These are phyloP conservation scores for Claviceps arundinis DNA, from an alignment of 2,329 filamentous ascomycete species.

Conservation along the genomic window DNA sequence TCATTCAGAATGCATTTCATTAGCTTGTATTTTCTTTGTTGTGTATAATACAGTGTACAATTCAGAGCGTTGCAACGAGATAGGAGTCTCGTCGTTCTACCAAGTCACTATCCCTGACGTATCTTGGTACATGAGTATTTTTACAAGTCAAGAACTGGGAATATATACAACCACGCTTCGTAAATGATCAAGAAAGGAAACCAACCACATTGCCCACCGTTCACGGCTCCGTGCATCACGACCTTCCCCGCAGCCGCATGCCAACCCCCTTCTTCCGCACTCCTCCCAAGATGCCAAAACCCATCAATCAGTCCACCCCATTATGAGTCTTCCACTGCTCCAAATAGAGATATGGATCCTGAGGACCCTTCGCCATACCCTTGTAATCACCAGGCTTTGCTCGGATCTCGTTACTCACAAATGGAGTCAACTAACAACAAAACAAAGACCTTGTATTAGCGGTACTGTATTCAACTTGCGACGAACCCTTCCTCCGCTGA, in stretches of 20 bases:
- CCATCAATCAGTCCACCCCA: slow-evolving; percentile 36
- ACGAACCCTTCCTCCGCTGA: too few species aligned
- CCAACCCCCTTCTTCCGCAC: too few species aligned
- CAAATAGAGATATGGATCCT: slow-evolving; percentile 49
- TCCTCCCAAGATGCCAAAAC: background rate
- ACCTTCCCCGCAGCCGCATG: background rate
- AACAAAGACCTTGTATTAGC: slow-evolving; percentile 8
- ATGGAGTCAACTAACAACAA: slow-evolving; percentile 56
- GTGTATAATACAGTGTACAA: background rate
- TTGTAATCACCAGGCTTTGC: slow-evolving; percentile 40
- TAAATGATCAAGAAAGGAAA: background rate
- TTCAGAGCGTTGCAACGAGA: background rate
- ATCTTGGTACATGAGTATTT: background rate
- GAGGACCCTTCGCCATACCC: slow-evolving; percentile 37
- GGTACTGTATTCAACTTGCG: background rate
- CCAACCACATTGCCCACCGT: background rate
- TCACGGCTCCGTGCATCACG: background rate
- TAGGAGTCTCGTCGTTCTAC: background rate
- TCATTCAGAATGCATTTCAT: background rate
- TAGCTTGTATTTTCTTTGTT: background rate
- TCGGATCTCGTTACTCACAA: slow-evolving; percentile 51
- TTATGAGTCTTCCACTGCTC: slow-evolving; percentile 56
- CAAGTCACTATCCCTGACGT: background rate
- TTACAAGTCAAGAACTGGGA: background rate
- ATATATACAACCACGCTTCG: background rate